Evolutionary conservation across 345 rosid species (phyloP).

Genomic region (Gossypium arboreum): DNA sequence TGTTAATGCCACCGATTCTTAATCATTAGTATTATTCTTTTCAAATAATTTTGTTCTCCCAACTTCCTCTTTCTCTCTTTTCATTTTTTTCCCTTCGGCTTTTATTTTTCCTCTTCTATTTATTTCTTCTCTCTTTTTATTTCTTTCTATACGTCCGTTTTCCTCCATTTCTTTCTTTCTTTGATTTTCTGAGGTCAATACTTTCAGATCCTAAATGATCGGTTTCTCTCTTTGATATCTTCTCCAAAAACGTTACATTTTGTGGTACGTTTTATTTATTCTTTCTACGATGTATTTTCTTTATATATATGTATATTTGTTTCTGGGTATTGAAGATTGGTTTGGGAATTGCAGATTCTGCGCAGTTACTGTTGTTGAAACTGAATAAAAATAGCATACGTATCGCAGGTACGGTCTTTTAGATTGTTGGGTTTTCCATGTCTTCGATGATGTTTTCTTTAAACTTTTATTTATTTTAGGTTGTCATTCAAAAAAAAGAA

Average conservation of each 20-base stretch:
- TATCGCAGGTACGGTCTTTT: conserved; percentile 25
- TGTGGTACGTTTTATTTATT: conserved; percentile 13
- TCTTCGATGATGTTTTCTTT: background rate
- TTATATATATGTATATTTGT: too few relatives aligned
- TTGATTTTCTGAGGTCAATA: conserved; percentile 3
- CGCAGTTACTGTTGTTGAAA: conserved; percentile 7
- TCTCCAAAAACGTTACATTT: conserved; percentile 5
- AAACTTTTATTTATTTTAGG: background rate
- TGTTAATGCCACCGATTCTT: conserved; percentile 15
- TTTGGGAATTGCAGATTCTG: conserved; percentile 27
- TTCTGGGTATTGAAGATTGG: conserved; percentile 8
- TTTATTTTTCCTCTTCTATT: background rate
- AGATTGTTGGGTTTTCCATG: conserved; percentile 12
- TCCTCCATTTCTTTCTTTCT: background rate
- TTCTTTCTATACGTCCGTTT: conserved; percentile 11
- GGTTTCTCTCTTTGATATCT: conserved; percentile 16
- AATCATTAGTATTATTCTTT: background rate
- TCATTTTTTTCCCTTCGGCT: background rate
- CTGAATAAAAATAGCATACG: conserved; percentile 11
- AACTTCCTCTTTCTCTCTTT: conserved; percentile 6
- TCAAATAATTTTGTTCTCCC: conserved; percentile 21
- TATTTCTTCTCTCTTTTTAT: background rate
- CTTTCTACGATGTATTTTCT: background rate
- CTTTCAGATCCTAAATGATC: conserved; percentile 33
- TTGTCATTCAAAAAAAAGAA: too few relatives aligned